These are phyloP conservation scores for Eurotiales sp. DNA, from an alignment of 2,329 filamentous ascomycete genomes.

Conservation along the genomic window DNA sequence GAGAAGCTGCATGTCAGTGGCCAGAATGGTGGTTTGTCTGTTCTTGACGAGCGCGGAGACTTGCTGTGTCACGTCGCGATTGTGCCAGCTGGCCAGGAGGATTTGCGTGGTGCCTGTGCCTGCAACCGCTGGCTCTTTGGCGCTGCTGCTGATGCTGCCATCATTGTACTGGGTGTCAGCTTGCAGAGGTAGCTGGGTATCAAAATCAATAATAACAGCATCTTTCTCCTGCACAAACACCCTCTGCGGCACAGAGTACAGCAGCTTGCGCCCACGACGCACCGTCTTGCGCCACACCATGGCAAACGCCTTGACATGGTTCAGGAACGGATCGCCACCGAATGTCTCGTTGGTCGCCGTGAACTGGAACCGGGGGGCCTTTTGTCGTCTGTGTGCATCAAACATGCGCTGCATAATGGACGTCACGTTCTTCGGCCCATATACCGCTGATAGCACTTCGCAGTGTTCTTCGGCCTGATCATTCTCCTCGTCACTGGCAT, in stretches of 20 bases:
- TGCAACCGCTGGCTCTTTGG: too few relatives aligned
- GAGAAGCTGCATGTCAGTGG: background rate
- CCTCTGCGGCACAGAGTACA: background rate
- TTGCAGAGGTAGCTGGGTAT: background rate
- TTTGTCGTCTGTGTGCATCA: background rate
- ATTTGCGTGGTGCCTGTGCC: background rate
- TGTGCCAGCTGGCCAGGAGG: background rate
- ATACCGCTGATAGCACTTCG: background rate
- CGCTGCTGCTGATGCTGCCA: background rate
- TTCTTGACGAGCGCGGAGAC: background rate
- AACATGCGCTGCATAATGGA: background rate
- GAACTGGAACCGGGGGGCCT: background rate
- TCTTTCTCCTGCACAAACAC: background rate
- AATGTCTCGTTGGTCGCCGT: background rate
- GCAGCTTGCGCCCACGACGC: background rate
- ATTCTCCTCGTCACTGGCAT: background rate
- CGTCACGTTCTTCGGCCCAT: background rate
- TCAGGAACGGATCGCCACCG: background rate
- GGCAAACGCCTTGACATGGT: background rate
- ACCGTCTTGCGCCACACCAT: background rate
- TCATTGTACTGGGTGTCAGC: background rate
- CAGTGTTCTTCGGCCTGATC: background rate
- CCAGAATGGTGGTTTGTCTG: background rate
- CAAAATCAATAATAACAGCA: background rate
- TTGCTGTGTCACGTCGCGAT: slow-evolving; percentile 1